Conservation (phyloP, 2,329 filamentous ascomycete species). For the Malbranchea zuffiana region DNA sequence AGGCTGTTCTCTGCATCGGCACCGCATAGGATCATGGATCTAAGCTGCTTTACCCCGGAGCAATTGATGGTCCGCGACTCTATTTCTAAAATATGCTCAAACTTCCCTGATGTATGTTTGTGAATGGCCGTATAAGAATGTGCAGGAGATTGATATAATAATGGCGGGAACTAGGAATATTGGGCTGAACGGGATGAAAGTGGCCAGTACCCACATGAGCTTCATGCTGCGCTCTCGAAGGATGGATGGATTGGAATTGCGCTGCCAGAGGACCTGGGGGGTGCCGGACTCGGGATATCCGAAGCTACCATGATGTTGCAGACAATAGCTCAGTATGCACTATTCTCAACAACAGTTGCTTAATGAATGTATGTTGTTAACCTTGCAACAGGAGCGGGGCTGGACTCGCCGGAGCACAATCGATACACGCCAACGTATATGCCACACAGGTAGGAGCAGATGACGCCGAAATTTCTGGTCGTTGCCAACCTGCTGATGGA, state of each 20-base stretch:
- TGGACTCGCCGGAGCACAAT: constrained; percentile 58
- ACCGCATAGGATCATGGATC: constrained; percentile 52
- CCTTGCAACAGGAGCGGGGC: constrained; percentile 46
- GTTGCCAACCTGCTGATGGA: not conserved
- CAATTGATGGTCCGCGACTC: constrained; percentile 64
- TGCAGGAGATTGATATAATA: not conserved
- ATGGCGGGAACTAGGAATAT: constrained; percentile 40
- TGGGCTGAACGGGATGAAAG: constrained; percentile 64
- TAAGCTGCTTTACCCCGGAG: constrained; percentile 58
- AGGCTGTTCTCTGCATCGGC: constrained; percentile 26
- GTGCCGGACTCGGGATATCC: constrained; percentile 62
- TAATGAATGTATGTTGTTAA: not conserved
- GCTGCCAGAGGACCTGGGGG: constrained; percentile 62
- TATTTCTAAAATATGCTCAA: constrained; percentile 55
- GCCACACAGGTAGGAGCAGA: constrained; percentile 48
- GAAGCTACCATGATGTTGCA: constrained; percentile 85
- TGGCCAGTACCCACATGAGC: constrained; percentile 60
- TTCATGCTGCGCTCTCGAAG: constrained; percentile 62
- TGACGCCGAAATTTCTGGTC: not conserved
- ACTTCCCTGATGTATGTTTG: constrained; percentile 49
- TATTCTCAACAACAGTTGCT: not conserved
- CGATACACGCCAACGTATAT: constrained; percentile 46
- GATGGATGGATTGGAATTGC: constrained; percentile 76
- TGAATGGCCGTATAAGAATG: not conserved
- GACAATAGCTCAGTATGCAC: constrained; percentile 56